Percentiles rank a stretch among this genome's conserved stretches.
Evolutionary conservation across 2,329 filamentous ascomycete species (phyloP).

Genomic region (Epichloe aotearoae): DNA sequence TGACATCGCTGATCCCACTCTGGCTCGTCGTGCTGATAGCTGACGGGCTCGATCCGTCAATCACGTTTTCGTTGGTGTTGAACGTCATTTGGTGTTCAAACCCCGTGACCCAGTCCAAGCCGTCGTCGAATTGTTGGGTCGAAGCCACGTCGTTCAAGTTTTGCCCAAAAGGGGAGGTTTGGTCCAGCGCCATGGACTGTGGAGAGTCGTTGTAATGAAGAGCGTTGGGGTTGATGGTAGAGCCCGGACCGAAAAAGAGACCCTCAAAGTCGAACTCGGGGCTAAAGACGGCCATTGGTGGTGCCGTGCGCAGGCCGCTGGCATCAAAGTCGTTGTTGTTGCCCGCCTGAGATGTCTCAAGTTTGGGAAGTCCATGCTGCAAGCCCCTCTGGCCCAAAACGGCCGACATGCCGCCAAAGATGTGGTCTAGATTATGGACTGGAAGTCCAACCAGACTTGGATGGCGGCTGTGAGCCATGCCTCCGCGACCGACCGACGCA

Average conservation of each 20-base stretch:
- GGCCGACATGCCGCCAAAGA: conserved; percentile 61
- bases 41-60: conserved; percentile 90
- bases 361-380: conserved; percentile 59
- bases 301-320: conserved; percentile 65
- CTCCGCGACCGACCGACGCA: conserved; percentile 29
- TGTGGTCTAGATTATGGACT: conserved; percentile 43
- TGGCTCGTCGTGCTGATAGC: conserved; percentile 92
- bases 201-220: conserved; percentile 77
- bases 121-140: conserved; percentile 55
- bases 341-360: conserved; percentile 65
- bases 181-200: conserved; percentile 49
- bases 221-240: conserved; percentile 56
- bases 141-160: conserved; percentile 44
- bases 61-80: conserved; percentile 59
- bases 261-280: conserved; percentile 35
- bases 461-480: conserved; percentile 53
- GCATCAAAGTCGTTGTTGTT: conserved; percentile 44
- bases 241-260: conserved; percentile 54
- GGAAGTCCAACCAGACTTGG: conserved; percentile 59
- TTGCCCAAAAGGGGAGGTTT: conserved; percentile 45
- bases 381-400: conserved; percentile 53
- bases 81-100: conserved; percentile 69
- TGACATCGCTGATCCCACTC: conserved; percentile 79
- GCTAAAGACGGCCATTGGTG: conserved; percentile 48
- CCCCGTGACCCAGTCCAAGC: conserved; percentile 69